Conservation (phyloP, 805 yeast genomes). For the Kazachstania martiniae region DNA sequence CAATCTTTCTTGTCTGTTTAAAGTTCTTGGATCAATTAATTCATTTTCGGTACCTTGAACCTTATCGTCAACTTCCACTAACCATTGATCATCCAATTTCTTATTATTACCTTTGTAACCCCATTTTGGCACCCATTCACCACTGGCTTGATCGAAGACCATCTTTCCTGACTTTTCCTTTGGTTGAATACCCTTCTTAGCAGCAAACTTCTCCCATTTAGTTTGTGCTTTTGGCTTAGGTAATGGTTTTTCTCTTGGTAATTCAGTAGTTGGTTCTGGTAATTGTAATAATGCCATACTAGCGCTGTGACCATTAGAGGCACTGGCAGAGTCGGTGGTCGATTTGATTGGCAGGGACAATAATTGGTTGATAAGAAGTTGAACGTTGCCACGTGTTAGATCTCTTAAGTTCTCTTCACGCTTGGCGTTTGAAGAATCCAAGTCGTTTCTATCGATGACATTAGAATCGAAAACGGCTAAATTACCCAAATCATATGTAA, state of each 20-base stretch:
- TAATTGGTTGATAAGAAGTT: slow-evolving; percentile 80
- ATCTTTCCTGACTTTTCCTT: slow-evolving; percentile 83
- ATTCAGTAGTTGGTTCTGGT: slow-evolving; percentile 70
- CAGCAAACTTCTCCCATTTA: slow-evolving; percentile 95
- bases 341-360: slow-evolving; percentile 81
- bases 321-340: slow-evolving; percentile 62
- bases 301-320: slow-evolving; percentile 46
- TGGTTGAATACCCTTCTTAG: slow-evolving; percentile 85
- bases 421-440: slow-evolving; percentile 40
- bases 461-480: slow-evolving; percentile 83
- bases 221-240: slow-evolving; percentile 90
- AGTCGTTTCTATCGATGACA: slow-evolving; percentile 57
- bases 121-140: slow-evolving; percentile 98
- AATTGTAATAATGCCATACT: slow-evolving; percentile 73
- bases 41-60: slow-evolving; percentile 49
- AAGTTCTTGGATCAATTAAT: slow-evolving; percentile 76
- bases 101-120: slow-evolving; percentile 93
- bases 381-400: slow-evolving; percentile 84
- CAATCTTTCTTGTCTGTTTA: slow-evolving; percentile 76
- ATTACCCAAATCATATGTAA: slow-evolving; percentile 80
- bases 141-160: slow-evolving; percentile 79
- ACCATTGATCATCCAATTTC: slow-evolving; percentile 81
- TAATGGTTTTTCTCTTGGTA: slow-evolving; percentile 92
- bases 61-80: slow-evolving; percentile 83
- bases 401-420: slow-evolving; percentile 55